Conservation (phyloP, 768 basidiomycete species). For the Gautieria morchelliformis region DNA sequence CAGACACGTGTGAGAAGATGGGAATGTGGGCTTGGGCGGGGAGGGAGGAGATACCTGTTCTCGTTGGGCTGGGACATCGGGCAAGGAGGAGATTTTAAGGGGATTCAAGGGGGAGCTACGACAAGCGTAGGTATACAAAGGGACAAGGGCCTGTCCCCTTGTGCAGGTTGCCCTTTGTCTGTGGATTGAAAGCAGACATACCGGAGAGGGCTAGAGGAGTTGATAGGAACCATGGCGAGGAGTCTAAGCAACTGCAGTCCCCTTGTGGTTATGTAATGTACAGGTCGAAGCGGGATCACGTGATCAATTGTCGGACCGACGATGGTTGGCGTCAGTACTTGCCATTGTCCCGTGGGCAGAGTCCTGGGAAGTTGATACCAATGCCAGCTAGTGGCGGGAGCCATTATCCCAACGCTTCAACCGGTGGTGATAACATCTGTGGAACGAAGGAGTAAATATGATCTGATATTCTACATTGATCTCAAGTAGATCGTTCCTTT, state of each 20-base stretch:
- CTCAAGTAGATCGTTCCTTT: no score
- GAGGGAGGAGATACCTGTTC: background rate
- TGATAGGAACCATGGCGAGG: background rate
- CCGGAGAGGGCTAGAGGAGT: background rate
- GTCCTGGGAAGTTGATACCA: no score
- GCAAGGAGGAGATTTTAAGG: background rate
- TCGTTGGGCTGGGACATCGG: background rate
- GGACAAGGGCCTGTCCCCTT: background rate
- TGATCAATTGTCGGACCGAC: no score
- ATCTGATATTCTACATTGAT: no score
- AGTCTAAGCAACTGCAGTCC: background rate
- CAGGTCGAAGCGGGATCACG: no score
- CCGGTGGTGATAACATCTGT: no score
- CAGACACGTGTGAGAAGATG: background rate
- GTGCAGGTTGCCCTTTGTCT: background rate
- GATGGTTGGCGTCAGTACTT: no score
- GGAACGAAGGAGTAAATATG: no score
- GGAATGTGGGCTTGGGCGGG: background rate
- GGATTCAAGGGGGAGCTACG: background rate
- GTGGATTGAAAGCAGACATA: background rate
- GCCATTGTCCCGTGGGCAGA: no score
- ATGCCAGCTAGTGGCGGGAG: no score
- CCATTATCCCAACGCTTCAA: no score
- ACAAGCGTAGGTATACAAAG: background rate
- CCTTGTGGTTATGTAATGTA: background rate